Percentiles rank a stretch among this genome's conserved stretches.
Evolutionary conservation across 495 filamentous ascomycete genomes (phyloP).

Genomic region (Podospora tetraspora): DNA sequence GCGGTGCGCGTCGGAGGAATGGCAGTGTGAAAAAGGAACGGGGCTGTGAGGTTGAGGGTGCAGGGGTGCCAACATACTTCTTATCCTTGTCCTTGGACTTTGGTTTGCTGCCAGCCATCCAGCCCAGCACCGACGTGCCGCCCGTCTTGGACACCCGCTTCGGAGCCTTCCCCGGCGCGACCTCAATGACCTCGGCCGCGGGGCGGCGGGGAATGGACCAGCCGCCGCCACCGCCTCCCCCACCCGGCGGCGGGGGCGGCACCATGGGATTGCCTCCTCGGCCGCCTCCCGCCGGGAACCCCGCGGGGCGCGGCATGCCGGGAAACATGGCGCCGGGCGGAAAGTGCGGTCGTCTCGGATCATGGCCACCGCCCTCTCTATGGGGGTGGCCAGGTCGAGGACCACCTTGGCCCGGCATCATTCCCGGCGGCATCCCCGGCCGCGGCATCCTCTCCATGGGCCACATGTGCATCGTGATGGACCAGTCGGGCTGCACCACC

Average conservation of each 20-base stretch:
- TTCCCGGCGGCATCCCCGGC: conserved; percentile 18
- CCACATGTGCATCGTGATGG: conserved; percentile 96
- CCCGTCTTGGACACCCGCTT: conserved; percentile 7
- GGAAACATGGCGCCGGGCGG: neutral
- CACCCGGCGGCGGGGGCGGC: conserved; percentile 19
- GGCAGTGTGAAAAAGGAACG: conserved; percentile 5
- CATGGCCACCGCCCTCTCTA: neutral
- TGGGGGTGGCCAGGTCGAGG: conserved; percentile 11
- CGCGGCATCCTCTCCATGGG: conserved; percentile 56
- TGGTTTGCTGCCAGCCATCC: conserved; percentile 33
- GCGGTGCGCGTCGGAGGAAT: conserved; percentile 7
- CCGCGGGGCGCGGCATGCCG: conserved; percentile 13
- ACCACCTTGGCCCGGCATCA: conserved; percentile 13
- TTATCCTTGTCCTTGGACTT: conserved; percentile 31
- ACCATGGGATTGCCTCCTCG: conserved; percentile 15
- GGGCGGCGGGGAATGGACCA: neutral
- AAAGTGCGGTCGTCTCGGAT: conserved; percentile 1
- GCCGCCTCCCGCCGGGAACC: conserved; percentile 3
- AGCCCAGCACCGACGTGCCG: conserved; percentile 30
- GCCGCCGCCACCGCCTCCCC: neutral
- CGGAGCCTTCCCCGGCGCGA: conserved; percentile 12
- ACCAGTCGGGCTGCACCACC: conserved; percentile 80
- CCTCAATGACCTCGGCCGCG: conserved; percentile 13
- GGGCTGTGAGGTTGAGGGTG: conserved; percentile 6
- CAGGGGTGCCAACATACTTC: conserved; percentile 27